phyloP scores from a whole-genome alignment of 441 rosid genomes.

The Kokia cookei region DNA sequence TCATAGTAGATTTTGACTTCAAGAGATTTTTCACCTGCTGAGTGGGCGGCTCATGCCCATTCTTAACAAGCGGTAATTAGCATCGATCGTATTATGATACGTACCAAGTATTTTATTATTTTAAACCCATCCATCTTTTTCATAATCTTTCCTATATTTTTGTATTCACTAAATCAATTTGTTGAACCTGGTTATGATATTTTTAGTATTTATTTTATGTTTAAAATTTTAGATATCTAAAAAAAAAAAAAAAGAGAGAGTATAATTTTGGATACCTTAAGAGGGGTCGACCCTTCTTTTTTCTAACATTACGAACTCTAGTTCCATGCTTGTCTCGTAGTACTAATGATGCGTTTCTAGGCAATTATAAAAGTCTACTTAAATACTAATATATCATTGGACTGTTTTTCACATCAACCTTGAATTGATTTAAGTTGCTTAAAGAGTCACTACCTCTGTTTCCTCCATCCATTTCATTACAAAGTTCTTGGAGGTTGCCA shows the following conservation, averaged over 20 bases:
- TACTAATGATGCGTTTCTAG: slow-evolving; percentile 18
- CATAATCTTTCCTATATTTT: too few relatives aligned
- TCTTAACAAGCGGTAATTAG: not conserved
- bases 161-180: too few relatives aligned
- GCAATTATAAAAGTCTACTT: slow-evolving; percentile 28
- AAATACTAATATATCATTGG: not conserved
- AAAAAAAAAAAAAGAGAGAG: too few relatives aligned
- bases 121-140: too few relatives aligned
- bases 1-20: slow-evolving; percentile 22
- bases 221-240: too few relatives aligned
- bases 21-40: slow-evolving; percentile 9
- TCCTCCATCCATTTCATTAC: not conserved
- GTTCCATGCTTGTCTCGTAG: slow-evolving; percentile 38
- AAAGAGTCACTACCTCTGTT: not conserved
- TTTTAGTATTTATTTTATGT: too few relatives aligned
- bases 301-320: not conserved
- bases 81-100: too few relatives aligned
- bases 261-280: too few relatives aligned
- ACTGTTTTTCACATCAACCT: too few relatives aligned
- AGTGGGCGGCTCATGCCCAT: not conserved
- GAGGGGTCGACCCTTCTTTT: too few relatives aligned
- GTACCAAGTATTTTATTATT: too few relatives aligned
- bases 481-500: not conserved
- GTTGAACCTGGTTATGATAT: too few relatives aligned
- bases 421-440: not conserved